These are phyloP conservation scores for Glycine latifolia DNA, from an alignment of 306 rosid genomes.

Conservation along the genomic window DNA sequence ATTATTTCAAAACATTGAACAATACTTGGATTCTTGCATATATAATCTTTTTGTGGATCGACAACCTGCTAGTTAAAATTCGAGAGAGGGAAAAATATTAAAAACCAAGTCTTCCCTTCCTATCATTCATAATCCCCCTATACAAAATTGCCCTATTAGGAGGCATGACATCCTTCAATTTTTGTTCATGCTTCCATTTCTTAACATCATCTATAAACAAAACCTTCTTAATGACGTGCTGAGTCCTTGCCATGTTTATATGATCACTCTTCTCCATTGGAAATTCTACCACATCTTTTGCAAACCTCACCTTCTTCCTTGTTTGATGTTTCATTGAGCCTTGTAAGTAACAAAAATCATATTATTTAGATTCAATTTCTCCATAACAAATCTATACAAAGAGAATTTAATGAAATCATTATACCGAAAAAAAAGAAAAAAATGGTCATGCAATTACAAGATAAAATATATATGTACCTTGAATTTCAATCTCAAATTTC, in stretches of 20 bases:
- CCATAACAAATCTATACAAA: neutral
- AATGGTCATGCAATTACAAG: neutral
- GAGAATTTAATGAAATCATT: neutral
- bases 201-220: neutral
- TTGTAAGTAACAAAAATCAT: neutral
- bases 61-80: neutral
- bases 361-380: neutral
- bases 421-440: neutral
- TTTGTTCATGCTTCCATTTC: neutral
- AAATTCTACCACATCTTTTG: slow-evolving; percentile 56
- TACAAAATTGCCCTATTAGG: slow-evolving; percentile 57
- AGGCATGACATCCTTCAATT: slow-evolving; percentile 54
- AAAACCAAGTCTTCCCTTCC: slow-evolving; percentile 18
- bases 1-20: neutral
- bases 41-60: neutral
- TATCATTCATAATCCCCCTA: slow-evolving; percentile 49
- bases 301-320: slow-evolving; percentile 64
- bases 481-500: slow-evolving; percentile 59
- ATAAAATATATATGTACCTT: neutral
- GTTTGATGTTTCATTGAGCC: slow-evolving; percentile 32
- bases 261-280: slow-evolving; percentile 51
- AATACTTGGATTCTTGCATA: neutral
- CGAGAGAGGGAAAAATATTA: neutral
- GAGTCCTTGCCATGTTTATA: neutral
- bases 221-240: neutral